Base-by-base conservation (phyloP, 768 basidiomycete species). In the Lentinula sp. region DNA sequence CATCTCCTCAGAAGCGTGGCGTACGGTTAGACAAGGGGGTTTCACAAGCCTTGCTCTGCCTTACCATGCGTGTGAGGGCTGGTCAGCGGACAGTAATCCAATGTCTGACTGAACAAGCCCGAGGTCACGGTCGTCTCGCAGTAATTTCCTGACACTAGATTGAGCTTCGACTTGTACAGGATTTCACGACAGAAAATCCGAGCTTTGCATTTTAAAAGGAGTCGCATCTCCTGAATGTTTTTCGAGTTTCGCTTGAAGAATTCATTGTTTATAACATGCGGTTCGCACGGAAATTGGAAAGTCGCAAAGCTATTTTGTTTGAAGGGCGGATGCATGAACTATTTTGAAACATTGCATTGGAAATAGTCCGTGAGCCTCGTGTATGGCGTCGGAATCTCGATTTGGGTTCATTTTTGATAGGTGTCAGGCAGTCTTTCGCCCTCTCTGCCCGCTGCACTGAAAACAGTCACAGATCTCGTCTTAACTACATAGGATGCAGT, bases 311-410 rank as follows among this genome's bases (percentile, higher is more conserved):
- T 43, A 43, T 43, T 43, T 43, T 16, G 13, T 23, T 48, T 48
- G 8, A 18, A 28, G 39, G 53, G 53, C 53, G 53, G 36, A 55
- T 6, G 37, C 5, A 36, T 28, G 9, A 45, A 16, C 6, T 15
- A 23, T 39, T 32, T 53, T 36, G 55, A 56, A 56, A 56, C 55
- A 54, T 39, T 56, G 8, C 55, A 54, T 39, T 56, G 8, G 23
- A 42, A 41, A 43, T 20, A 10, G 18, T 56, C 55, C 55, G 55
- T 43, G 55, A 56, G 55, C 37, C 41, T 56, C 55, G 55, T 56
- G 39, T 43, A 6, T 42, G 18, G 55, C 55, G 55, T 42, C 55
- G 37, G 20, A 20, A 55, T 55, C 53, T 55, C 16, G 51, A 50
- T 50, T 50, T 50, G 48, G 32, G 48, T 33, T 10, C 28, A 41